These are phyloP conservation scores for Pouteria campechiana DNA, from an alignment of 179 eudicot genomes.

Conservation along the genomic window DNA sequence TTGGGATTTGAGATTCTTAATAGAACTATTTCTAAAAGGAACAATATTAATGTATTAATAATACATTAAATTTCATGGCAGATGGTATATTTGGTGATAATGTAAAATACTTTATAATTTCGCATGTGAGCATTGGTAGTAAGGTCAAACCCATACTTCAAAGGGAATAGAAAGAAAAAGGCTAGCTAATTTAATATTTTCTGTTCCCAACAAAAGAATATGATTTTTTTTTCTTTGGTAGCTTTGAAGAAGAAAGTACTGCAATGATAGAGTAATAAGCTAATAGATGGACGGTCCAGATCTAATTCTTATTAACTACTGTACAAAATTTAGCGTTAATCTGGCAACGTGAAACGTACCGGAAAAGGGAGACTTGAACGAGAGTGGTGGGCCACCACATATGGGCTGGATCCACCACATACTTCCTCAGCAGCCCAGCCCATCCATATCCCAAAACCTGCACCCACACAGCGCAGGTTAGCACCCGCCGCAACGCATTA, in stretches of 20 bases:
- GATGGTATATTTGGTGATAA: too few relatives aligned
- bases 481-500: not conserved
- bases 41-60: too few relatives aligned
- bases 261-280: not conserved
- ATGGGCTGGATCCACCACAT: conserved; percentile 68
- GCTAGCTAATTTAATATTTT: not conserved
- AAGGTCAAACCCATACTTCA: too few relatives aligned
- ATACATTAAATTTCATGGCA: too few relatives aligned
- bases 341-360: conserved; percentile 14
- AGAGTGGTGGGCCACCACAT: conserved; percentile 89
- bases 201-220: not conserved
- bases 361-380: conserved; percentile 71
- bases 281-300: not conserved
- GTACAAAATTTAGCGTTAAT: not conserved
- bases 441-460: conserved; percentile 79
- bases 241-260: too few relatives aligned
- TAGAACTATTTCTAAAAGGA: too few relatives aligned
- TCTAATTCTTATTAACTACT: not conserved
- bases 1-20: too few relatives aligned
- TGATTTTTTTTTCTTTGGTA: too few relatives aligned
- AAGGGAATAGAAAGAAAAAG: too few relatives aligned
- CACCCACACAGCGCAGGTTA: not conserved
- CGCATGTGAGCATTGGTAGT: too few relatives aligned
- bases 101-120: too few relatives aligned
- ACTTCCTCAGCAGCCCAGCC: conserved; percentile 71